Evolutionary conservation across 768 basidiomycete genomes (phyloP), one percentile per base, ranked within the genome.

Genomic region (Rhizopogon vulgaris): DNA sequence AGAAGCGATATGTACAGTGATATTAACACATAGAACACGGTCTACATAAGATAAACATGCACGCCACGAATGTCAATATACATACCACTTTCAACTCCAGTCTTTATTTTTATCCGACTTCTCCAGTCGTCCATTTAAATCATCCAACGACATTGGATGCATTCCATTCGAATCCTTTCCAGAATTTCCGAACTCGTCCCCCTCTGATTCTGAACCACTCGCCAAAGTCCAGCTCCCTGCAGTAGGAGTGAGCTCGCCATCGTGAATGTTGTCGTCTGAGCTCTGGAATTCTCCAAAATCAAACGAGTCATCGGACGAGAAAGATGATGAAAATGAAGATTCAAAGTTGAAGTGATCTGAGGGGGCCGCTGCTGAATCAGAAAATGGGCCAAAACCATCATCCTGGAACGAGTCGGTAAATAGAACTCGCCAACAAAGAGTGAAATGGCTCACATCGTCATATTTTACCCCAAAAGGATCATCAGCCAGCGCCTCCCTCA

Each of bases 201-300:
- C 61, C 30, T 67, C 66, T 17, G 59, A 52, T 36, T 67, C 66
- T 7, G 66, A 60, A 6, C 58, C 70, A 52, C 78, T 77, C n/a
- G 81, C 71, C 59, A 85, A 78, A 24, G 81, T 85, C 83, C 85
- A 86, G 60, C 83, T 83, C 11, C 83, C 85, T 7, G 78, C 76
- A 3, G 83, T 87, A 0, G 86, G 82, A 41, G 82, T 84, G 42
- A 76, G 68, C 41, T 78, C 76, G 3, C 76, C 75, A 17, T 74
- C 73, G 46, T 49, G 65, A 12, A 52, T 49, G 4, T 49, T 56
- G 12, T 68, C 60, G 18, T 59, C 61, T 1, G 74, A 78, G 48
- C 72, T 73, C 58, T 87, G 87, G 60, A 91, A 90, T 56, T 90
- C 89, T 14, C 87, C 87, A 60, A 90, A 90, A 50, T 85, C 82